Base-by-base conservation (phyloP, 2,329 filamentous ascomycete genomes). In the Colletotrichum liriopes region DNA sequence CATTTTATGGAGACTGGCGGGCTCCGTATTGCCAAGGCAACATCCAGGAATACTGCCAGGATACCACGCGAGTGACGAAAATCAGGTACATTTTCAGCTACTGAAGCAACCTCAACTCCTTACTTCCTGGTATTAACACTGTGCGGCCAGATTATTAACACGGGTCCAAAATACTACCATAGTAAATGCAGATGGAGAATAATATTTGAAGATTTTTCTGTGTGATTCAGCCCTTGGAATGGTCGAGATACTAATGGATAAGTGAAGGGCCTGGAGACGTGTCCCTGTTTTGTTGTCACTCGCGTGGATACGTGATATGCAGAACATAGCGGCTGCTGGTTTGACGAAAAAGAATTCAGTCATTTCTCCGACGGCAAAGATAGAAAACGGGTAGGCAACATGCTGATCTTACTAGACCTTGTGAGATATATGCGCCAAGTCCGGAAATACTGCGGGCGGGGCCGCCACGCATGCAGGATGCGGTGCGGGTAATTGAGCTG, bases 1-100 rank as follows among this genome's bases (percentile, higher is more conserved):
- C 56, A 62, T 45, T 29, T 41, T 64, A 51, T 62, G 59, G 59
- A 64, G 65, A 41, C 9, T 6, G 18, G n/a, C 26, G 29, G 26
- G 41, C 7, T 47, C 37, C 35, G 20, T 41, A 47, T 35, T 47
- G 49, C 59, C 35, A 68, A n/a, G 58, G 59, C 41, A 51, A 54
- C 39, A n/a, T 54, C 26, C 29, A 54, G 49, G 23, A 35, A 54
- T 29, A 39, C 35, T 16, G 5, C 51, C 51, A 56, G 16, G 29
- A 37, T 14, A 20, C 26, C 16, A 32, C 49, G 49, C 49, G 49
- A 29, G 2, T 29, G 12, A 29, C 11, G 5, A 32, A 29, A 29
- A 5, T 7, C 23, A 6, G 5, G 3, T 29, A 14, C 8, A 11
- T 0, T 52, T 29, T 32, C 14, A 2, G 14, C 5, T 8, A 18